Base-by-base conservation (phyloP, 345 rosid species). In the Mallotus nudiflorus region DNA sequence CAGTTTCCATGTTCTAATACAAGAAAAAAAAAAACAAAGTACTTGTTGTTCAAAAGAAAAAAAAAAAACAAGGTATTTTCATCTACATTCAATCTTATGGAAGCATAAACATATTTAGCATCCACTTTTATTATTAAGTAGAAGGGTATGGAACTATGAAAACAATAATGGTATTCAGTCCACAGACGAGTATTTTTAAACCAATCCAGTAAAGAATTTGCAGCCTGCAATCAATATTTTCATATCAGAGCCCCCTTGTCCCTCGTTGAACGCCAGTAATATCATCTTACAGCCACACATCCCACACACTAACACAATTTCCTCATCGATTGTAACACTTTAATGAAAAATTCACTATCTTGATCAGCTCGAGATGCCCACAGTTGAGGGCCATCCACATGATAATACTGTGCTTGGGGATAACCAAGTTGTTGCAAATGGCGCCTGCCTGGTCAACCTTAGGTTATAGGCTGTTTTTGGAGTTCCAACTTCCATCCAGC, bases 11-110 rank as follows among this genome's bases (percentile, higher is more conserved):
- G 29, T 58, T 44, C 45, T n/a, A 6, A n/a, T n/a, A n/a, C n/a
- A n/a, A n/a, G n/a, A 42, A 64, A 35, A 31, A 31, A 66, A 51
- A 69, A 52, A 68, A 75, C 3, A 15, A 50, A 52, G 67, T 18
- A 44, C 15, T 13, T 24, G n/a, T n/a, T n/a, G n/a, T n/a, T n/a
- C n/a, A n/a, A n/a, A n/a, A n/a, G n/a, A n/a, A 42, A 64, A 35
- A 31, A 31, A 66, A 51, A 69, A 52, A 68, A 75, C 3, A 15
- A 50, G 58, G 67, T 18, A 44, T 15, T 13, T 24, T 13, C 31
- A 62, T 3, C 65, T 52, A 44, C 35, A 15, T 33, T 62, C 65
- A 53, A 25, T 24, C 16, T 28, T 37, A 31, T 35, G 52, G 28
- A 62, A 71, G 58, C 27, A 51, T 10, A 12, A 40, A 5, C 19